These are phyloP conservation scores for Paramecium biaurelia DNA, from an alignment of 73 alveolate species.

Conservation along the genomic window DNA sequence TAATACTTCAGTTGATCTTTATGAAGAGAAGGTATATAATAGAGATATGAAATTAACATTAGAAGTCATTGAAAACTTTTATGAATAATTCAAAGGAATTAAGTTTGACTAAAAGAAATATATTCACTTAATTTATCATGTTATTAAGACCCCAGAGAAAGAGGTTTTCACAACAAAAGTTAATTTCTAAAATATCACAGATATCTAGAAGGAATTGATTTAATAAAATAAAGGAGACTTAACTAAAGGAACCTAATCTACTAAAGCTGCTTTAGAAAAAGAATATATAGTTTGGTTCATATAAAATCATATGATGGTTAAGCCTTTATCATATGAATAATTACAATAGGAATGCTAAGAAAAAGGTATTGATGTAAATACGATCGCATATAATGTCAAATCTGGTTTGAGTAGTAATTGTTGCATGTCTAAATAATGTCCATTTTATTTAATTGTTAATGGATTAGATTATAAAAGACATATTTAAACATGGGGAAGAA, in stretches of 20 bases:
- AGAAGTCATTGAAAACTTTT: not conserved
- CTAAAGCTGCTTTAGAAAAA: not conserved
- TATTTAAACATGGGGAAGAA: not conserved
- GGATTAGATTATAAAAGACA: slow-evolving; percentile 30
- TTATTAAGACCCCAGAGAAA: not conserved
- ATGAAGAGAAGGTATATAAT: not conserved
- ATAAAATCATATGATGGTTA: not conserved
- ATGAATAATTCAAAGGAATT: not conserved
- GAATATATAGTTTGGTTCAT: not conserved
- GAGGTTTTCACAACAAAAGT: not conserved
- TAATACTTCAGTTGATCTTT: not conserved
- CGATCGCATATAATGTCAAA: not conserved
- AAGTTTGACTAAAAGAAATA: not conserved
- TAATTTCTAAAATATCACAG: not conserved
- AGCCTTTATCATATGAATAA: slow-evolving; percentile 4
- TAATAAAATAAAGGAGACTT: not conserved
- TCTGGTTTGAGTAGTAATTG: slow-evolving; percentile 32
- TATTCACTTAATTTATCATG: not conserved
- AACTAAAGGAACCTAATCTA: not conserved
- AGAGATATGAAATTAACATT: not conserved
- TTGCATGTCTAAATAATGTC: not conserved
- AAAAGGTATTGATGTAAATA: not conserved
- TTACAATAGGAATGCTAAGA: not conserved
- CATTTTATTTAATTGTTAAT: not conserved
- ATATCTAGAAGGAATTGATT: not conserved